Percentiles rank a stretch among this genome's conserved stretches.
These are phyloP conservation scores for Penicillium lividum DNA, from an alignment of 495 filamentous ascomycete species.

Conservation along the genomic window DNA sequence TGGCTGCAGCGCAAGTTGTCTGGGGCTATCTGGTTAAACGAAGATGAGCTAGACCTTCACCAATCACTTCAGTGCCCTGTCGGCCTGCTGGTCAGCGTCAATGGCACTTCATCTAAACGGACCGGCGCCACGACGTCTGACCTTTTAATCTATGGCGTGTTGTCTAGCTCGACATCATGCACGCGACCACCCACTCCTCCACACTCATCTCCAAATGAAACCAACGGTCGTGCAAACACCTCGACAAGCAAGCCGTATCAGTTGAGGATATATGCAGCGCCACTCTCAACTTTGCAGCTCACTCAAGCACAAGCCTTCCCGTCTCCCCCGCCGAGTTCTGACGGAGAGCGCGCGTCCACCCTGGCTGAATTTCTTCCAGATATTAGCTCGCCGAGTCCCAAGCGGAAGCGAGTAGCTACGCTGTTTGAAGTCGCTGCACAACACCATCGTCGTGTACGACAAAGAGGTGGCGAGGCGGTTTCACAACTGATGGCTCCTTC, in stretches of 20 bases:
- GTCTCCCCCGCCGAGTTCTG: constrained; percentile 31
- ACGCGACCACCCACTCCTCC: constrained; percentile 50
- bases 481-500: constrained; percentile 55
- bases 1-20: constrained; percentile 44
- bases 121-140: constrained; percentile 44
- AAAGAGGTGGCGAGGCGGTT: constrained; percentile 57
- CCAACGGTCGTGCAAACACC: constrained; percentile 14
- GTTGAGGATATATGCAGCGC: constrained; percentile 44
- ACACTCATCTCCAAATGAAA: constrained; percentile 41
- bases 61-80: constrained; percentile 43
- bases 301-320: constrained; percentile 39
- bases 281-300: constrained; percentile 36
- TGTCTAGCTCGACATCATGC: constrained; percentile 32
- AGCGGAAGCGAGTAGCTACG: constrained; percentile 55
- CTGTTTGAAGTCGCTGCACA: constrained; percentile 63
- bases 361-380: constrained; percentile 45
- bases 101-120: constrained; percentile 21
- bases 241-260: constrained; percentile 26
- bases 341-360: constrained; percentile 20
- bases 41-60: constrained; percentile 33
- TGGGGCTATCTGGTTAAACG: constrained; percentile 37
- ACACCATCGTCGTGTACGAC: constrained; percentile 53
- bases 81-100: constrained; percentile 40
- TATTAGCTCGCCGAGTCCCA: constrained; percentile 46
- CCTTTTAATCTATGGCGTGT: constrained; percentile 55